A percentile compares a stretch with the other conserved stretches of the same genome.
Conservation (phyloP, 345 rosid genomes). For the Anastatica hierochuntica region DNA sequence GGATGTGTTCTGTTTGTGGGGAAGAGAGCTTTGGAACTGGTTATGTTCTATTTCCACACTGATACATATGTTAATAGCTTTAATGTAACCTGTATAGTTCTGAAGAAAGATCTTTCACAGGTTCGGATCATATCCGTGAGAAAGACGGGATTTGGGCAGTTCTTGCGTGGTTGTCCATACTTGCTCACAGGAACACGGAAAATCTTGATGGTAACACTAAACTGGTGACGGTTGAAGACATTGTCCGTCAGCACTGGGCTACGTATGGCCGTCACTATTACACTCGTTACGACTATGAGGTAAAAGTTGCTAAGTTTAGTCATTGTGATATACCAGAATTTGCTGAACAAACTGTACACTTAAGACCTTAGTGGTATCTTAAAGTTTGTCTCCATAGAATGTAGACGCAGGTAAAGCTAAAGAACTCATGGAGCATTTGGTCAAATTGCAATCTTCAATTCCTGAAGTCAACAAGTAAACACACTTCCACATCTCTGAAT, state of each 20-base stretch:
- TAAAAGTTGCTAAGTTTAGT: constrained; percentile 18
- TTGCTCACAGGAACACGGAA: constrained; percentile 78
- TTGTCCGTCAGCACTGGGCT: constrained; percentile 86
- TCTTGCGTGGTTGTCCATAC: constrained; percentile 92
- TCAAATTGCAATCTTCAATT: constrained; percentile 69
- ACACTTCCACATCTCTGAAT: constrained; percentile 5
- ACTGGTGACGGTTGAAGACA: constrained; percentile 88
- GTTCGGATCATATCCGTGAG: constrained; percentile 97
- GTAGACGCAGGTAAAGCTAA: constrained; percentile 92
- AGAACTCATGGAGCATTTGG: constrained; percentile 80
- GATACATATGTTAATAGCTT: constrained; percentile 1
- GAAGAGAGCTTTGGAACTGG: constrained; percentile 99
- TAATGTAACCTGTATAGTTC: background rate
- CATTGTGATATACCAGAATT: background rate
- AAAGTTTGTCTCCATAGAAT: constrained; percentile 44
- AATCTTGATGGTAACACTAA: constrained; percentile 42
- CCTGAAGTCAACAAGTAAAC: constrained; percentile 70
- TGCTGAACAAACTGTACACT: constrained; percentile 4
- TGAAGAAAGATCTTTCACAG: constrained; percentile 30
- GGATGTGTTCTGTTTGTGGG: constrained; percentile 90
- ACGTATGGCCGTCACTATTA: constrained; percentile 92
- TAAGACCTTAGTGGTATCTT: constrained; percentile 17
- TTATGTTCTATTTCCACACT: constrained; percentile 23
- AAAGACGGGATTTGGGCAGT: constrained; percentile 99
- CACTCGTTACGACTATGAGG: constrained; percentile 98